Evolutionary conservation across 2,329 filamentous ascomycete genomes (phyloP).

Genomic region (Chaetomium olivaceum): DNA sequence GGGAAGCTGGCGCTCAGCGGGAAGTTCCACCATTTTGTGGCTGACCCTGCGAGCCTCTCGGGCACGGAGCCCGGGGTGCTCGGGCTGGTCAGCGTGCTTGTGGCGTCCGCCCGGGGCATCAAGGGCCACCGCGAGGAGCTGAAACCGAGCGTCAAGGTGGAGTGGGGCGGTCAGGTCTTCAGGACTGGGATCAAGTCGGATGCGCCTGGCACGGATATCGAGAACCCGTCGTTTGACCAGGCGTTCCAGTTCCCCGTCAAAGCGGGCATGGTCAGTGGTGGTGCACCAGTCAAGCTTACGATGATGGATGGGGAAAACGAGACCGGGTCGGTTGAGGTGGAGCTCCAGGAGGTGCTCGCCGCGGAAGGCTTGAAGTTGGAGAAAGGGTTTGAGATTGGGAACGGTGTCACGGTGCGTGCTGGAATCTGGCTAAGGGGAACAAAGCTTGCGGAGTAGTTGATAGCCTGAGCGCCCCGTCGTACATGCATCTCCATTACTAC

Average conservation of each 20-base stretch:
- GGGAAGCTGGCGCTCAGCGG: conserved; percentile 42
- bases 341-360: conserved; percentile 39
- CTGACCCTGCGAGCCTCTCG: conserved; percentile 39
- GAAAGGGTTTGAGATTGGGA: conserved; percentile 41
- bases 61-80: conserved; percentile 35
- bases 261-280: conserved; percentile 35
- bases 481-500: too few species aligned
- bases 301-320: conserved; percentile 41
- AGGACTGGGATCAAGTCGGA: conserved; percentile 46
- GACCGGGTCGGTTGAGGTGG: conserved; percentile 39
- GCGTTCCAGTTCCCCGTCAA: conserved; percentile 46
- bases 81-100: conserved; percentile 46
- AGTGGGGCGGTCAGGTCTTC: conserved; percentile 45
- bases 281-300: conserved; percentile 37
- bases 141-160: conserved; percentile 48
- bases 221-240: conserved; percentile 50
- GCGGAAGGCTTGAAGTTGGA: conserved; percentile 37
- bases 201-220: conserved; percentile 48
- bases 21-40: conserved; percentile 45
- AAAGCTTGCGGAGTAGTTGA: background rate
- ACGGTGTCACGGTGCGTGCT: conserved; percentile 40
- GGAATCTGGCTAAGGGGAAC: conserved; percentile 41
- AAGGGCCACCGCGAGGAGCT: conserved; percentile 46
- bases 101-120: conserved; percentile 46
- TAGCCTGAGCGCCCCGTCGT: background rate